Conservation (phyloP, 2,329 filamentous ascomycete genomes). For the Colletotrichum spinosum region DNA sequence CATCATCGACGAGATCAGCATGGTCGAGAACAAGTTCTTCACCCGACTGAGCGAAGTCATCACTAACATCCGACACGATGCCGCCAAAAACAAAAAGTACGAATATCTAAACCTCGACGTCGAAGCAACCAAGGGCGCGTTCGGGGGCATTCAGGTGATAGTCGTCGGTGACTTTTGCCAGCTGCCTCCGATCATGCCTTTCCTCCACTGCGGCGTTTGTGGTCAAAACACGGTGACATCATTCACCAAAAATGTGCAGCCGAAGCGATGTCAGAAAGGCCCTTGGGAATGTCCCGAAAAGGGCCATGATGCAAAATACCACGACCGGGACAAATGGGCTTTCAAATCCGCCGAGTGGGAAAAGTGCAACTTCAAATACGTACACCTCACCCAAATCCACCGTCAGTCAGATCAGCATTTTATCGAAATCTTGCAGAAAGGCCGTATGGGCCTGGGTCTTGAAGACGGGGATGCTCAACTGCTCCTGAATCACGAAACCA, state of each 20-base stretch:
- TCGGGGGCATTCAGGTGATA: constrained; percentile 21
- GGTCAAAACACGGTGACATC: background rate
- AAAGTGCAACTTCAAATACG: constrained; percentile 63
- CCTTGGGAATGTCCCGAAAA: background rate
- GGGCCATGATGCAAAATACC: background rate
- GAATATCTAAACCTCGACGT: background rate
- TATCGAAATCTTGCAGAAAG: constrained; percentile 66
- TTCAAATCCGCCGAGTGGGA: constrained; percentile 68
- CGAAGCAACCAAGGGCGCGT: background rate
- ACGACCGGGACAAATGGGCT: constrained; percentile 68
- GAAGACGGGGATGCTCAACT: constrained; percentile 50
- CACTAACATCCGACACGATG: background rate
- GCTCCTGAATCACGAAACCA: constrained; percentile 57
- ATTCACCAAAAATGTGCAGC: background rate
- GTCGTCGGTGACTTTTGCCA: constrained; percentile 26
- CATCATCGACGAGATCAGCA: constrained; percentile 75
- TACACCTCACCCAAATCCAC: constrained; percentile 66
- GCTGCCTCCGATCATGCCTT: constrained; percentile 5
- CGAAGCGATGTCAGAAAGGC: background rate
- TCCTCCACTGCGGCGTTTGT: background rate
- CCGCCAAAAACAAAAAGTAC: too few relatives aligned
- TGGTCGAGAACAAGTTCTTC: constrained; percentile 74
- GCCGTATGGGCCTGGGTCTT: constrained; percentile 58
- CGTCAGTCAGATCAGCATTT: constrained; percentile 67
- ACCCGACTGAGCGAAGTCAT: constrained; percentile 66